Conservation (phyloP, 805 yeast species). For the Candida nemodendra region DNA sequence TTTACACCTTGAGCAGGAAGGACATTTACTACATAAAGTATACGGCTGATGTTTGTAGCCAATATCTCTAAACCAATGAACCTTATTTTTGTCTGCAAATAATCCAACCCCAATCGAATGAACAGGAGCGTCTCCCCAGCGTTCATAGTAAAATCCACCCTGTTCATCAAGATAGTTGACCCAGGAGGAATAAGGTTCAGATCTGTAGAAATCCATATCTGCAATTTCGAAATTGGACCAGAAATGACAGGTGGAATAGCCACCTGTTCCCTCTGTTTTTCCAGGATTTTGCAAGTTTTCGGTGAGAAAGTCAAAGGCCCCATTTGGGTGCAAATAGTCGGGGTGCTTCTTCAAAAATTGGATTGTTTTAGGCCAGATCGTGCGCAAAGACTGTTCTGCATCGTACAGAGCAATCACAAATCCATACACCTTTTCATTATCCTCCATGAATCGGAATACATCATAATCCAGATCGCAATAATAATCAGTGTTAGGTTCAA, state of each 20-base stretch:
- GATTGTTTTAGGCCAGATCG: slow-evolving; percentile 70
- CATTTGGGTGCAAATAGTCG: slow-evolving; percentile 53
- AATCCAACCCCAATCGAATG: slow-evolving; percentile 72
- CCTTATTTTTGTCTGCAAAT: slow-evolving; percentile 63
- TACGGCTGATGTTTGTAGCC: slow-evolving; percentile 79
- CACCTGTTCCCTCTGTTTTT: slow-evolving; percentile 37
- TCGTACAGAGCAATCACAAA: slow-evolving; percentile 70
- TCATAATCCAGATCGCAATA: slow-evolving; percentile 73
- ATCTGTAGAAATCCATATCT: slow-evolving; percentile 75
- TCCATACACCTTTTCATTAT: slow-evolving; percentile 69
- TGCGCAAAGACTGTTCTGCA: slow-evolving; percentile 57
- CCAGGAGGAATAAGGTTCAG: slow-evolving; percentile 65
- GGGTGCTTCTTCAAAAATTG: slow-evolving; percentile 57
- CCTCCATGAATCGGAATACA: slow-evolving; percentile 70
- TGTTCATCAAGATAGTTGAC: slow-evolving; percentile 59
- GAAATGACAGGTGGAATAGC: slow-evolving; percentile 71
- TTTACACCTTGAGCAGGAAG: slow-evolving; percentile 52
- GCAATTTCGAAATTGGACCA: slow-evolving; percentile 91
- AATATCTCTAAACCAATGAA: slow-evolving; percentile 88
- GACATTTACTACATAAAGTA: slow-evolving; percentile 55
- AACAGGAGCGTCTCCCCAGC: slow-evolving; percentile 96
- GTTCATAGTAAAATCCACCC: slow-evolving; percentile 84
- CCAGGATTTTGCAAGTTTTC: slow-evolving; percentile 52
- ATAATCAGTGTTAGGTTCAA: slow-evolving; percentile 72
- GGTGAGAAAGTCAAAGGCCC: slow-evolving; percentile 52